Base-by-base conservation (phyloP, 2,329 filamentous ascomycete species). In the Juglanconis sp. region DNA sequence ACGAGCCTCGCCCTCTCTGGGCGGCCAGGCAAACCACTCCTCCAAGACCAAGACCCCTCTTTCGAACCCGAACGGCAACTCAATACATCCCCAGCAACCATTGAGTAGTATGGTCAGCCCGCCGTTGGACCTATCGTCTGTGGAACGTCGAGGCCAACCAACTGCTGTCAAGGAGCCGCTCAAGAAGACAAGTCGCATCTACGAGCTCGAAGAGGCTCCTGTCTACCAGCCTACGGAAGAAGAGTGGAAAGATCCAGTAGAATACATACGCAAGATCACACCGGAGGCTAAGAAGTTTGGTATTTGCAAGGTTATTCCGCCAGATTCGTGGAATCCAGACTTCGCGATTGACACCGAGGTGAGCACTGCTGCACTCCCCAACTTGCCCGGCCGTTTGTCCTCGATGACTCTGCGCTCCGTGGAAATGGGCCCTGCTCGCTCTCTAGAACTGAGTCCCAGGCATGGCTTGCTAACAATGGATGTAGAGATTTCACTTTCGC, bases 261-360 rank as follows among this genome's bases (percentile, higher is more conserved):
- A 90, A 68, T 99, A 97, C 71, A 93, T 99, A 68, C 88, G 88
- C 72, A 97, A 94, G 75, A 97, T 99, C 67, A 82, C 88, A 1
- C 87, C 91, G 1, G 92, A 97, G 72, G 95, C 91, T 31, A 85
- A 83, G 66, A 87, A 93, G 68, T 98, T 90, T 75, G 95, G 95
- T 54, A 90, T 99, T 57, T 93, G 92, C 82, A 96, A 97, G 76
- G 91, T 99, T 64, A 90, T 99, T 59, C 95, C 95, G 5, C 95
- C 95, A 0, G 91, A 95, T 64, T 87, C 83, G 38, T 99, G 95
- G 95, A 94, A 96, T 69, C 95, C 95, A 7, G 83, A 92, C 15
- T 98, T 99, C 73, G 93, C 93, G 48, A 96, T 99, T 70, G 92
- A 99, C 72, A 98, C 94, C 30, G 92, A 97, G 87, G 94, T 97